Evolutionary conservation across 108 stramenopile species (phyloP), one percentile per base, ranked within the genome.

Genomic region (Nitzschia putrida): DNA sequence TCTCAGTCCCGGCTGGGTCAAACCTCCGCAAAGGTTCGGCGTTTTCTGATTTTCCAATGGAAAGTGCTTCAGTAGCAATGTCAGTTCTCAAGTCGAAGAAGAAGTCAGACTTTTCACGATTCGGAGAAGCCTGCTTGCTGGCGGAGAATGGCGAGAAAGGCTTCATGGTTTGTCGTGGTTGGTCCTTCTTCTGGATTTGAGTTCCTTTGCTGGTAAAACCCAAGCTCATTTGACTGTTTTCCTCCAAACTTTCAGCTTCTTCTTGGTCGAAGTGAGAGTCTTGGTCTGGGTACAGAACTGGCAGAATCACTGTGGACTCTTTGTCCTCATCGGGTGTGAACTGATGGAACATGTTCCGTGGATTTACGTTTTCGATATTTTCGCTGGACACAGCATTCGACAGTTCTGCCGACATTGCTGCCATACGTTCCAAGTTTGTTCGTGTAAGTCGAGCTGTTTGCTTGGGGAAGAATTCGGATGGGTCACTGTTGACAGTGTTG

Each of bases 291-390:
- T 43, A 59, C 24, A 24, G 52, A 26, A 72, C 61, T 2, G 69
- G 76, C 23, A 66, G 64, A 45, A 77, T 61, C 6, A 77, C 76
- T 12, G 76, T 77, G 16, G 76, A 77, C 45, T 63, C 69, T 43
- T 77, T 77, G 64, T 77, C 76, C 41, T 77, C 76, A 20, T 77
- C 76, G 26, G 71, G 70, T 5, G 76, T 61, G 39, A 77, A 77
- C 64, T 77, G 76, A 38, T 77, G 68, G 24, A 77, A 77, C 50
- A 66, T 70, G 38, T 57, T 52, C 26, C 68, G 41, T 20, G 55
- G 54, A 23, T 65, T 57, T n/a, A 63, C 5, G 54, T 65, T 65
- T 51, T 76, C 68, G n/a, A 76, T 76, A 12, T 47, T 56, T 56
- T 63, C 45, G 14, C 21, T 39, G 16, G 56, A 54, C 11, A 25